Evolutionary conservation across 2,329 filamentous ascomycete species (phyloP), one percentile per base, ranked within the genome.

Genomic region (Arthrinium phaeospermum): DNA sequence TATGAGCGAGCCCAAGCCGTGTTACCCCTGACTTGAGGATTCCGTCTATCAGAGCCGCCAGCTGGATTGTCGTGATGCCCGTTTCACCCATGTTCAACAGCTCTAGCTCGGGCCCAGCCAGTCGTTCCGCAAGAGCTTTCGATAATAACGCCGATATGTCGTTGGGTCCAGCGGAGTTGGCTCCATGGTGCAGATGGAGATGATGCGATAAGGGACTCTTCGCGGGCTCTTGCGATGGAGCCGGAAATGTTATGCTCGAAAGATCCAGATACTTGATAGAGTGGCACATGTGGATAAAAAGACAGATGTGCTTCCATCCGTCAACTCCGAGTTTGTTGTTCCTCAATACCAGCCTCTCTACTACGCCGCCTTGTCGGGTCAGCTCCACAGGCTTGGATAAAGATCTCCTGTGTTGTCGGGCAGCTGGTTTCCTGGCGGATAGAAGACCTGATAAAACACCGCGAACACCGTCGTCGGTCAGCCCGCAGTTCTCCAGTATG

Each of bases 281-380:
- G 74, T 91, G 92, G 77, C 94, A 98, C 85, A 98, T 92, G 82
- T 98, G 94, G 70, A 98, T 87, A 80, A 98, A 99, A 8, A 98
- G 85, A 53, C 92, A 93, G 72, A 98, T 91, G 79, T 98, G 91
- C 78, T 92, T 95, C 96, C 96, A 99, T 22, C 96, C 96, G 75
- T 97, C 93, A 0, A 88, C 86, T 0, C 94, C 93, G 73, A 98
- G 92, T 78, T 95, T 96, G 80, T 98, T 98, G 82, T 97, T 94
- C 83, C 97, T 98, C 57, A 99, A 83, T 1, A 94, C 93, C 8
- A 99, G 84, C 74, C 94, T 93, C 83, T 98, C 95, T 5, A 98
- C 90, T 1, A 97, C 91, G 22, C 95, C 95, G 68, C 90, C 89
- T 70, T 89, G 87, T 2, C 86, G 83, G 16, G 84, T 82, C 1